Conservation (phyloP, 495 filamentous ascomycete genomes). For the Neurospora terricola region DNA sequence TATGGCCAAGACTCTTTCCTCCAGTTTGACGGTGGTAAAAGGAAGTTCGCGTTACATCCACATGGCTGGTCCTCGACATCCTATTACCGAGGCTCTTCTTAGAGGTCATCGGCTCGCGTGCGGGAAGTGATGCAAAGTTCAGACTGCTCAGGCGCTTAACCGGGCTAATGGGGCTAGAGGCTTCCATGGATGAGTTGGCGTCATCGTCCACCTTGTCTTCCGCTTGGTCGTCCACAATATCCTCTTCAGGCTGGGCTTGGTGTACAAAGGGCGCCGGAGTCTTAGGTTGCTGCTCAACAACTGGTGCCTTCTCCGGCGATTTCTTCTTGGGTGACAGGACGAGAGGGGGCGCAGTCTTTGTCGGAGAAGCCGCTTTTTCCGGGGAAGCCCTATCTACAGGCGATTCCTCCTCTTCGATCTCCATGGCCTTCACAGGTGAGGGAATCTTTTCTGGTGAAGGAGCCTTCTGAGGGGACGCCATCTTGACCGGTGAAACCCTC, state of each 20-base stretch:
- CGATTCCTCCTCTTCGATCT: background rate
- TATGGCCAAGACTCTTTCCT: slow-evolving; percentile 46
- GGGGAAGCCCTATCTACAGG: slow-evolving; percentile 4
- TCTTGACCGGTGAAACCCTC: slow-evolving; percentile 7
- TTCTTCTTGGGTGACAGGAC: background rate
- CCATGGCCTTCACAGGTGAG: background rate
- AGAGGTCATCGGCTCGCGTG: slow-evolving; percentile 73
- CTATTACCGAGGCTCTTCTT: slow-evolving; percentile 63
- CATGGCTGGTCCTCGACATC: slow-evolving; percentile 65
- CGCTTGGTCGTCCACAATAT: slow-evolving; percentile 22
- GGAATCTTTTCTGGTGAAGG: background rate
- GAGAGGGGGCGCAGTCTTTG: background rate
- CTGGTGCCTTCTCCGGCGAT: background rate
- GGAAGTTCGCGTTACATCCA: slow-evolving; percentile 57
- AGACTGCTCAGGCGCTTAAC: slow-evolving; percentile 81
- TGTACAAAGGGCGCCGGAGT: background rate
- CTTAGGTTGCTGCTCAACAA: background rate
- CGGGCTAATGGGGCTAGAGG: slow-evolving; percentile 39
- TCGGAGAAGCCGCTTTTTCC: background rate
- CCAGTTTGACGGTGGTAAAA: slow-evolving; percentile 56
- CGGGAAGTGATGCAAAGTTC: slow-evolving; percentile 83
- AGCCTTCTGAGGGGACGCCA: slow-evolving; percentile 18
- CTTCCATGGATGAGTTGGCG: slow-evolving; percentile 38
- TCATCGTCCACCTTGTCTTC: slow-evolving; percentile 40
- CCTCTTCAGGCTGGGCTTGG: slow-evolving; percentile 2